Conservation (phyloP, 129 eudicot species). For the Helichrysum umbraculigerum region DNA sequence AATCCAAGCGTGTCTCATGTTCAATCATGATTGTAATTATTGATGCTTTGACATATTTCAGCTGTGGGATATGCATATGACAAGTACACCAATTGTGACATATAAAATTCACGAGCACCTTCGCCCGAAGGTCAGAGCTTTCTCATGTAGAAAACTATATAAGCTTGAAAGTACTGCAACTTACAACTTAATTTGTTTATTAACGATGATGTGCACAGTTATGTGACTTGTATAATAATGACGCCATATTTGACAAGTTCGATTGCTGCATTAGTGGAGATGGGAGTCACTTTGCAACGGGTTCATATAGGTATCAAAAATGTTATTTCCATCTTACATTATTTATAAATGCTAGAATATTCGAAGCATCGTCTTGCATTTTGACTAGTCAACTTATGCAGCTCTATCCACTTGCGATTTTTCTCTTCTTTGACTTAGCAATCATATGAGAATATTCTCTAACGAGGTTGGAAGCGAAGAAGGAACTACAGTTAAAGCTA, state of each 20-base stretch:
- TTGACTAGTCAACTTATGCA: conserved; percentile 26
- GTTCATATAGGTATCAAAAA: conserved; percentile 69
- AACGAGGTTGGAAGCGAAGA: conserved; percentile 52
- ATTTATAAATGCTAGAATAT: neutral
- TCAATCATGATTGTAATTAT: neutral
- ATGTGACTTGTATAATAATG: conserved; percentile 65
- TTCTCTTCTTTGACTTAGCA: conserved; percentile 49
- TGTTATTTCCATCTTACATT: neutral
- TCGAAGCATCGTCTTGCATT: conserved; percentile 9
- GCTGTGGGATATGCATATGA: conserved; percentile 86
- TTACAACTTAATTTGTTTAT: too few relatives aligned
- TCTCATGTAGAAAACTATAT: neutral
- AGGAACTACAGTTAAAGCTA: conserved; percentile 65
- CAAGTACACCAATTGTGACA: conserved; percentile 59
- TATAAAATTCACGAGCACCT: conserved; percentile 78
- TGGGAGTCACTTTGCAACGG: conserved; percentile 78
- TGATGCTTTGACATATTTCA: conserved; percentile 27
- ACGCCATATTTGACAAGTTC: conserved; percentile 85
- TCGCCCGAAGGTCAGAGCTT: conserved; percentile 64
- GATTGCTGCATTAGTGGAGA: conserved; percentile 89
- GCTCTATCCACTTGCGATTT: conserved; percentile 29
- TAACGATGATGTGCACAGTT: conserved; percentile 42
- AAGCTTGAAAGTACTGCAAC: neutral
- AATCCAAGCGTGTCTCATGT: neutral
- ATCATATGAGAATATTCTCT: conserved; percentile 57